These are phyloP conservation scores for Calonectria hongkongensis DNA, from an alignment of 2,329 filamentous ascomycete species.

Conservation along the genomic window DNA sequence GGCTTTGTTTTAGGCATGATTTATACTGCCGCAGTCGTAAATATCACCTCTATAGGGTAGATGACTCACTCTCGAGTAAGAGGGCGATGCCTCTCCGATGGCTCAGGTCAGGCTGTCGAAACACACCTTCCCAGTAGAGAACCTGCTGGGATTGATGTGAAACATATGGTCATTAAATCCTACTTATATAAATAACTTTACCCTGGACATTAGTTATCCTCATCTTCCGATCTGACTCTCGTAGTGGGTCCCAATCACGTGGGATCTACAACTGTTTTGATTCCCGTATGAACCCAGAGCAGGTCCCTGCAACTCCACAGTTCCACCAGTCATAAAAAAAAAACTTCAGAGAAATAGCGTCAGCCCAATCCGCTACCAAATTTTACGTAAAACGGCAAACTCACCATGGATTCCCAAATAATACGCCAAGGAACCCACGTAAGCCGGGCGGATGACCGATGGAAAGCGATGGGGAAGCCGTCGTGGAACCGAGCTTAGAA, in stretches of 20 bases:
- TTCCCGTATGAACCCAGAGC: background rate
- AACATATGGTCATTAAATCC: background rate
- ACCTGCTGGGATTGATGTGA: background rate
- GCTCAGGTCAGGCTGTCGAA: background rate
- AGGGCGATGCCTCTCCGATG: background rate
- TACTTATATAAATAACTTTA: background rate
- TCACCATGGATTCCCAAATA: background rate
- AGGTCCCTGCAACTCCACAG: constrained; percentile 19
- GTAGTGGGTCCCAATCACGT: constrained; percentile 64
- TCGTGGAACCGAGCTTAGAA: constrained; percentile 13
- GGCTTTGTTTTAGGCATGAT: background rate
- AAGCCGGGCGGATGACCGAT: constrained; percentile 16
- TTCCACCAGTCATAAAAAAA: constrained; percentile 21
- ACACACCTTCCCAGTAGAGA: background rate
- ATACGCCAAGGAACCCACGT: constrained; percentile 21
- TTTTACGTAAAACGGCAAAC: constrained; percentile 16
- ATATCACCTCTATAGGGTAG: background rate
- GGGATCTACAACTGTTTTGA: constrained; percentile 39
- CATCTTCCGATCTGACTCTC: constrained; percentile 3
- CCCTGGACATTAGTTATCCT: background rate
- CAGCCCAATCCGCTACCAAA: constrained; percentile 8
- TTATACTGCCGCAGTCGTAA: background rate
- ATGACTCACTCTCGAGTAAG: constrained; percentile 1
- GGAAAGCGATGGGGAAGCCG: constrained; percentile 11
- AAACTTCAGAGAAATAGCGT: constrained; percentile 30